Conservation (phyloP, 2,329 filamentous ascomycete genomes). For the Fusarium denticulatum region DNA sequence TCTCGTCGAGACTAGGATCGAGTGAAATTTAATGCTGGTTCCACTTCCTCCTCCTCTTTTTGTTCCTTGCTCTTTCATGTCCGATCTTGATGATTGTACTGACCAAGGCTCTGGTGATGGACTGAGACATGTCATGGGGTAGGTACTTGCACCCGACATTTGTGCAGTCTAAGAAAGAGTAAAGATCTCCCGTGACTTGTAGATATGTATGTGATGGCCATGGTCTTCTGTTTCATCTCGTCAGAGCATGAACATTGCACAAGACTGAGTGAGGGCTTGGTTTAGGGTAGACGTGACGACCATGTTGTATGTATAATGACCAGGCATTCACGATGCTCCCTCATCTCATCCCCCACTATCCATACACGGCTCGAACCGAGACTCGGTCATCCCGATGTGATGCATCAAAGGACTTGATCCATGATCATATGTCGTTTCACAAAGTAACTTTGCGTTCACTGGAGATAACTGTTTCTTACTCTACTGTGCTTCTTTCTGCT, state of each 20-base stretch:
- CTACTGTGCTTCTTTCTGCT: neutral
- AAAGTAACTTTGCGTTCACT: neutral
- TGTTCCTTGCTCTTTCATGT: neutral
- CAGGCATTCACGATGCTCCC: neutral
- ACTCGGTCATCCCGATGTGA: neutral
- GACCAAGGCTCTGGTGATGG: neutral
- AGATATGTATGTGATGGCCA: neutral
- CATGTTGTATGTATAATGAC: neutral
- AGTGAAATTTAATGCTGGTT: constrained; percentile 8
- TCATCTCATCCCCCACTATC: neutral
- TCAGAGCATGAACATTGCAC: too few relatives aligned
- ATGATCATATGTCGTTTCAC: neutral
- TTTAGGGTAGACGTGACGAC: neutral
- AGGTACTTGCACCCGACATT: neutral
- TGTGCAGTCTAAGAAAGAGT: neutral
- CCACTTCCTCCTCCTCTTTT: neutral
- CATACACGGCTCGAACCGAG: neutral
- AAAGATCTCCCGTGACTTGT: neutral
- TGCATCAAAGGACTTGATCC: neutral
- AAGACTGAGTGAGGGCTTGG: neutral
- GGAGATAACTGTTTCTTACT: neutral
- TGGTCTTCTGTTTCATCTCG: too few relatives aligned
- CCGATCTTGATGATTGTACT: constrained; percentile 1
- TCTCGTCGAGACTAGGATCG: neutral
- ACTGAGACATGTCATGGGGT: neutral